These are phyloP conservation scores for Rhynchosporium secalis DNA, from an alignment of 2,329 filamentous ascomycete genomes.

Conservation along the genomic window DNA sequence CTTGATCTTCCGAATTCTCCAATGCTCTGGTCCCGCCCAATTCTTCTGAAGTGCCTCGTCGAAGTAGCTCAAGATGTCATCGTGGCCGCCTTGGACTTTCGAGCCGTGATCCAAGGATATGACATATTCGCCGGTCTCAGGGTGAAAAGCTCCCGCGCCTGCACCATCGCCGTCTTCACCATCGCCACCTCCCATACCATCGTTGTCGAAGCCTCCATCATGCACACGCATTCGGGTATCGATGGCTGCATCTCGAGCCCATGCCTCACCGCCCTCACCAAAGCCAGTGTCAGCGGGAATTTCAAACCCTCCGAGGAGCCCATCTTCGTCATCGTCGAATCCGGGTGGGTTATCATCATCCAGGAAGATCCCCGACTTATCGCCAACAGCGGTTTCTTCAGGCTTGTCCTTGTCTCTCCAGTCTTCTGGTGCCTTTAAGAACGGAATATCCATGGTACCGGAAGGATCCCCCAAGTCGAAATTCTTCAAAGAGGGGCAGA, in stretches of 20 bases:
- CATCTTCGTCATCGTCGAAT: constrained; percentile 78
- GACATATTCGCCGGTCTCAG: constrained; percentile 70
- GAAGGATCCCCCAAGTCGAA: constrained; percentile 89
- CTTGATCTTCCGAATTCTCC: constrained; percentile 95
- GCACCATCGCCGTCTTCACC: constrained; percentile 49
- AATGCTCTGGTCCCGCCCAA: constrained; percentile 97
- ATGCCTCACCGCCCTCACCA: constrained; percentile 92
- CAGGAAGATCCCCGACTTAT: constrained; percentile 78
- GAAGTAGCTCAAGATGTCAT: constrained; percentile 97
- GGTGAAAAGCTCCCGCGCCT: constrained; percentile 58
- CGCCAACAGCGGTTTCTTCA: constrained; percentile 53
- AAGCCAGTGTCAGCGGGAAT: constrained; percentile 73
- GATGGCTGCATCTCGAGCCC: constrained; percentile 86
- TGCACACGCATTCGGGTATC: constrained; percentile 85
- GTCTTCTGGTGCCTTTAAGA: constrained; percentile 85
- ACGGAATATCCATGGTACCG: constrained; percentile 84
- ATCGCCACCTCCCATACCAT: constrained; percentile 54
- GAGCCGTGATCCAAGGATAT: constrained; percentile 75
- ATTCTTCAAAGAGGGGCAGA: constrained; percentile 91
- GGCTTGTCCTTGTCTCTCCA: constrained; percentile 70
- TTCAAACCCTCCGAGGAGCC: constrained; percentile 68
- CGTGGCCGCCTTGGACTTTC: constrained; percentile 67
- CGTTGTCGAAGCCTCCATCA: constrained; percentile 57
- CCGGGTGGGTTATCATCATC: constrained; percentile 83
- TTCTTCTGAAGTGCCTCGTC: constrained; percentile 96